Evolutionary conservation across 192 early-diverging fungal genomes (phyloP).

Genomic region (Podila clonocystis): DNA sequence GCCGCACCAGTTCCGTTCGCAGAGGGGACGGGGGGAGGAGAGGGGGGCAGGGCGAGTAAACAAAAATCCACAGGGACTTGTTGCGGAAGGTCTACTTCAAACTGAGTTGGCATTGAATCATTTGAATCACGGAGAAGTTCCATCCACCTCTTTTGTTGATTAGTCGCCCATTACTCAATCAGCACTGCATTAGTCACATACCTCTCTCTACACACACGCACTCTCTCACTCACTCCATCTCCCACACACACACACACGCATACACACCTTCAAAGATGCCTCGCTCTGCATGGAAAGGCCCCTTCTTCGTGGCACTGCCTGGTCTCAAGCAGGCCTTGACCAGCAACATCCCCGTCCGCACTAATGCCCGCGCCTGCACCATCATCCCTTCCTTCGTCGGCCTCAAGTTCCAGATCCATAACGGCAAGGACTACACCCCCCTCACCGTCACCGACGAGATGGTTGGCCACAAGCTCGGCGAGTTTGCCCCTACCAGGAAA

Average conservation of each 20-base stretch:
- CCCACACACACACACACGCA: background rate
- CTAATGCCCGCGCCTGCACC: conserved; percentile 83
- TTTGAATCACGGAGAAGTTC: background rate
- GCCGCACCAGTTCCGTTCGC: too few species aligned
- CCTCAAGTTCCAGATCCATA: conserved; percentile 90
- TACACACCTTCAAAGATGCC: conserved; percentile 43
- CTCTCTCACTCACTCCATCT: background rate
- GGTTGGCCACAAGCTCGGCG: conserved; percentile 94
- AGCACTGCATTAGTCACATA: too few species aligned
- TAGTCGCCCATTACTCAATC: conserved; percentile 1
- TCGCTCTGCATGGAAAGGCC: conserved; percentile 79
- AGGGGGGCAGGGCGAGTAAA: background rate
- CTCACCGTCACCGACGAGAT: conserved; percentile 90
- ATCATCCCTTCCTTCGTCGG: conserved; percentile 93
- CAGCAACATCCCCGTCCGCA: conserved; percentile 72
- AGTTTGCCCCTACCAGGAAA: conserved; percentile 93
- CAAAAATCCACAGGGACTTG: background rate
- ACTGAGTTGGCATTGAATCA: background rate
- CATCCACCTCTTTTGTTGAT: background rate
- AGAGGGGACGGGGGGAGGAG: background rate
- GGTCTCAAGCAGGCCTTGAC: conserved; percentile 70
- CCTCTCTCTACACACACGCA: background rate
- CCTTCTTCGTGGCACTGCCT: conserved; percentile 63
- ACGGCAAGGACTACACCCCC: conserved; percentile 90
- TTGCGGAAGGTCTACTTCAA: background rate